These are phyloP conservation scores for Fusarium pseudograminearum DNA, from an alignment of 2,329 filamentous ascomycete species.

Conservation along the genomic window DNA sequence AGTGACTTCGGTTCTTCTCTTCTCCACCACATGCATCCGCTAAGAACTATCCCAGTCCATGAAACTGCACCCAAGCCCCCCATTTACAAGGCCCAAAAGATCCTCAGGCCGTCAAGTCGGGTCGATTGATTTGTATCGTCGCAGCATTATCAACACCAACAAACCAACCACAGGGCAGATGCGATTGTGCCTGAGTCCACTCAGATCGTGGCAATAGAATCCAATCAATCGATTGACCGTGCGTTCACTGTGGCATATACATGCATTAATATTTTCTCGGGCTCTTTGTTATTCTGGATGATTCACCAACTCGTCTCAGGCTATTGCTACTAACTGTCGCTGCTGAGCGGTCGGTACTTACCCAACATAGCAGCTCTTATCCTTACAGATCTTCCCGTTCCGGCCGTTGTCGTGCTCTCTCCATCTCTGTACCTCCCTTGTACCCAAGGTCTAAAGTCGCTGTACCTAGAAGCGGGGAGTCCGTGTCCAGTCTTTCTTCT, in stretches of 20 bases:
- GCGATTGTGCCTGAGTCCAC: constrained; percentile 23
- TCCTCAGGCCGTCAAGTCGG: constrained; percentile 29
- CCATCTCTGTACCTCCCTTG: constrained; percentile 7
- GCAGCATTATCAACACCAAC: constrained; percentile 38
- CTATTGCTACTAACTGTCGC: neutral
- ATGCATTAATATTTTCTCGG: neutral
- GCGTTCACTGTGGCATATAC: neutral
- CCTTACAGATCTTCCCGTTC: constrained; percentile 41
- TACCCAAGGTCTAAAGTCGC: neutral
- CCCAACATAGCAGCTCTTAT: neutral
- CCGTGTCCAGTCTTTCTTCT: constrained; percentile 44
- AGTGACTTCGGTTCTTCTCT: constrained; percentile 5
- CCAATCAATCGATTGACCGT: constrained; percentile 1
- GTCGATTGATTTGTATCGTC: constrained; percentile 31
- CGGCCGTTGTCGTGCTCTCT: constrained; percentile 42
- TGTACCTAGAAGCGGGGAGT: constrained; percentile 46
- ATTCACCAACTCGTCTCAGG: constrained; percentile 8
- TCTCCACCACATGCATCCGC: constrained; percentile 18
- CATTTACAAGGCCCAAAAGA: constrained; percentile 29
- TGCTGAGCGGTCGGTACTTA: neutral
- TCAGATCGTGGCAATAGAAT: constrained; percentile 21
- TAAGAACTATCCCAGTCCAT: constrained; percentile 30
- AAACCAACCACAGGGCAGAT: constrained; percentile 30
- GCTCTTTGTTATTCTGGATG: neutral
- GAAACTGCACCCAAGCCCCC: constrained; percentile 22